Evolutionary conservation across 225 moss, liverwort and hornwort species (phyloP), one percentile per base, ranked within the genome.

Genomic region (Takakia lepidozioides): DNA sequence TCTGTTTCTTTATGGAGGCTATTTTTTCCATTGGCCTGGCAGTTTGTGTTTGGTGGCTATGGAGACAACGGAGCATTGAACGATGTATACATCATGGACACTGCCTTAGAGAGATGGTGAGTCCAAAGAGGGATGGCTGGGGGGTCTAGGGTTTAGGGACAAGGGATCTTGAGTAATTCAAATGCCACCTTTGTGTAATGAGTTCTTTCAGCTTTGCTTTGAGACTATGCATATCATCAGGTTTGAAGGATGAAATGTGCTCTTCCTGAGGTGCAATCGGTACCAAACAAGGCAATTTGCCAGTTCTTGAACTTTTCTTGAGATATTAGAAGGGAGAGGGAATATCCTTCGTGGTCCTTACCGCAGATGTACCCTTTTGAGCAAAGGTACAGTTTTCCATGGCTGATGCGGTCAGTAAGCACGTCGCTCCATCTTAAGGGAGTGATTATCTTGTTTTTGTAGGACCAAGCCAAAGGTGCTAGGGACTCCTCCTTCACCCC

Each of bases 41-140:
- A 76, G 76, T 62, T 53, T 56, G 59, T 76, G 1, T 70, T 76
- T 43, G 76, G 76, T 58, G 76, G 76, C 23, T 39, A 38, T 56
- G 76, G 70, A 34, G 66, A 71, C 49, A 34, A 46, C 23, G 38
- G 36, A 26, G 22, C 71, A 29, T 51, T 70, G 10, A 76, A 76
- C 57, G 76, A 76, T 58, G 66, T 76, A 3, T 62, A 70, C 27
- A 59, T 76, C 26, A 40, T 76, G 29, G 66, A 76, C 70, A 76
- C 66, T 19, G 49, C 38, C 3, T 52, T 42, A 11, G 54, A 49
- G n/a, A 62, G 61, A 58, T 76, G 76, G 76, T 76, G 37, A 62
- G 51, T 10, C 25, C 13, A 32, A 9, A 51, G 43, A 20, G 15
- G 21, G 25, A 18, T 10, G 13, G 55, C 43, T 26, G 10, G 7